phyloP scores from a whole-genome alignment of 2,329 filamentous ascomycete genomes.

The Fusarium tuaranense region DNA sequence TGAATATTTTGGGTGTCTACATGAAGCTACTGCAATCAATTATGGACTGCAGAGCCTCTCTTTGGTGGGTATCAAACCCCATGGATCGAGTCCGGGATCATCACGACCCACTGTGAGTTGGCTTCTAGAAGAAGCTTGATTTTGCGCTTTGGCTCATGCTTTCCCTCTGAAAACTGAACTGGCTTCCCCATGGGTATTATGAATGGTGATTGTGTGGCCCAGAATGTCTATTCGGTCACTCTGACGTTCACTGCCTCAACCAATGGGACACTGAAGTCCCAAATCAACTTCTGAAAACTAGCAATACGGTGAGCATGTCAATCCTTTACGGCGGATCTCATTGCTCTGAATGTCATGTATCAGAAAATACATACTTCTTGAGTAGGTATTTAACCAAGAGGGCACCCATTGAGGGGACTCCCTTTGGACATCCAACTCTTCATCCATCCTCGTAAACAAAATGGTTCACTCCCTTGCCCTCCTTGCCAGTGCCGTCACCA shows the following conservation, averaged over 20 bases:
- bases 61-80: not conserved
- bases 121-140: not conserved
- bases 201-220: not conserved
- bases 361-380: not conserved
- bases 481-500: slow-evolving; percentile 37
- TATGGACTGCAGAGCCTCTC: not conserved
- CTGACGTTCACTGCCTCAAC: not conserved
- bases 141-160: not conserved
- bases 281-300: not conserved
- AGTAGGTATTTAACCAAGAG: not conserved
- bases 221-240: not conserved
- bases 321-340: not conserved
- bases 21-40: not conserved
- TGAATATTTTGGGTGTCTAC: not conserved
- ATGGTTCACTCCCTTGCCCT: slow-evolving; percentile 45
- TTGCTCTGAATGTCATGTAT: not conserved
- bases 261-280: not conserved
- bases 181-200: not conserved
- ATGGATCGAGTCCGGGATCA: not conserved
- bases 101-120: not conserved
- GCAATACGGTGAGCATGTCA: not conserved
- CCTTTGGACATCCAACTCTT: not conserved
- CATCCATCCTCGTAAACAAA: not conserved
- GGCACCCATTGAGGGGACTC: not conserved
- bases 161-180: not conserved